Evolutionary conservation across 306 rosid species (phyloP).

Genomic region (Alnus rubra): DNA sequence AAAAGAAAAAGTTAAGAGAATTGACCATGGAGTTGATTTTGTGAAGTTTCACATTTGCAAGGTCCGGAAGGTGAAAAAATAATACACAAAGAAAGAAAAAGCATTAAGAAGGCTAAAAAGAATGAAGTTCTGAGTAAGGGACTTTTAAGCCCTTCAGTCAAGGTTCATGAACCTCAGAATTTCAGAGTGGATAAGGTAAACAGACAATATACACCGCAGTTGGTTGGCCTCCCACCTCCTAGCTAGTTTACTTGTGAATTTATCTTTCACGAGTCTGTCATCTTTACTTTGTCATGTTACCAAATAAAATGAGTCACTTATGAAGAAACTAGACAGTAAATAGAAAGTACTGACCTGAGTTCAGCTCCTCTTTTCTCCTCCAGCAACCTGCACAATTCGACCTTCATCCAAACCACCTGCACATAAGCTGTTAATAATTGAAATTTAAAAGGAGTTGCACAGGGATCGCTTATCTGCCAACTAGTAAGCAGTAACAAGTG

Average conservation of each 20-base stretch:
- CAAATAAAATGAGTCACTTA: conserved; percentile 15
- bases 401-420: conserved; percentile 95
- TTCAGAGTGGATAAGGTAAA: conserved; percentile 16
- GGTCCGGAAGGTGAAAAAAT: conserved; percentile 12
- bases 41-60: conserved; percentile 26
- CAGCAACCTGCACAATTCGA: conserved; percentile 82
- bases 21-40: neutral
- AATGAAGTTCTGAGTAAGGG: conserved; percentile 7
- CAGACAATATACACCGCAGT: neutral
- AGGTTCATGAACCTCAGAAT: conserved; percentile 15
- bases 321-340: conserved; percentile 22
- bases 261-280: conserved; percentile 15
- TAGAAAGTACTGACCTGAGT: conserved; percentile 59
- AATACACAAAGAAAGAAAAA: conserved; percentile 5
- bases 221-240: neutral
- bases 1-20: conserved; percentile 4
- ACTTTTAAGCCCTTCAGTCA: conserved; percentile 13
- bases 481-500: conserved; percentile 15
- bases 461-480: conserved; percentile 24
- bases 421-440: conserved; percentile 48
- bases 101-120: conserved; percentile 18
- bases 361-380: conserved; percentile 91
- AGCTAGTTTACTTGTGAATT: neutral
- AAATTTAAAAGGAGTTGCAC: conserved; percentile 35
- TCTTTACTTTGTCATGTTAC: conserved; percentile 9